Evolutionary conservation across 768 basidiomycete species (phyloP), one percentile per base, ranked within the genome.

Genomic region (Tephrocybe sp.): DNA sequence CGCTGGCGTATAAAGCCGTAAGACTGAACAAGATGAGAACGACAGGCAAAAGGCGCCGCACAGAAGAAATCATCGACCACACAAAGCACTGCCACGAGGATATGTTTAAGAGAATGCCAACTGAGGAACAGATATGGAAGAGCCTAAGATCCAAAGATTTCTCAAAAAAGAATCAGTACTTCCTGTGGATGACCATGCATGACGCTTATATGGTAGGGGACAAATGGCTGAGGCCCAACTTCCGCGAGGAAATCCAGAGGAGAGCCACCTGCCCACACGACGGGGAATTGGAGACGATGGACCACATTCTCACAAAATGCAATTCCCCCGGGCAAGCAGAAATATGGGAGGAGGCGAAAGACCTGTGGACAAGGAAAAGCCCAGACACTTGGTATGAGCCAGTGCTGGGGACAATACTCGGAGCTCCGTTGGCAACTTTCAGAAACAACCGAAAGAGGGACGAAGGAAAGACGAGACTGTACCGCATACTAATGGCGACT

Each of bases 101-200:
- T n/a, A n/a, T n/a, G n/a, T n/a, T n/a, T n/a, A n/a, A n/a, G n/a
- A n/a, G n/a, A n/a, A n/a, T n/a, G n/a, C 12, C 29, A 6, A 30
- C 29, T 30, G 29, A 12, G 29, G 12, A 30, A 30, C 29, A 12
- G 6, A 30, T 30, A 6, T 30, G n/a, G n/a, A 6, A 30, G 29
- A 30, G 7, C 29, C 29, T 6, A 6, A 7, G 29, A 30, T 30
- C 29, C 12, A 12, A 16, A 22, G 44, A 51, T 23, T 25, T 45
- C 27, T 34, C 38, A 9, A 30, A 23, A 7, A 19, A 51, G 10
- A 11, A 11, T 1, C 24, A 23, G 6, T 46, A 41, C 18, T 46
- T 45, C 43, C 18, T 51, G 15, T 51, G 50, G 44, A 51, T 51
- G 50, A 6, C 38, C 0, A 12, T 22, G 0, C 50, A 51, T 9